phyloP scores from a whole-genome alignment of 345 rosid genomes.

The Aethionema arabicum region DNA sequence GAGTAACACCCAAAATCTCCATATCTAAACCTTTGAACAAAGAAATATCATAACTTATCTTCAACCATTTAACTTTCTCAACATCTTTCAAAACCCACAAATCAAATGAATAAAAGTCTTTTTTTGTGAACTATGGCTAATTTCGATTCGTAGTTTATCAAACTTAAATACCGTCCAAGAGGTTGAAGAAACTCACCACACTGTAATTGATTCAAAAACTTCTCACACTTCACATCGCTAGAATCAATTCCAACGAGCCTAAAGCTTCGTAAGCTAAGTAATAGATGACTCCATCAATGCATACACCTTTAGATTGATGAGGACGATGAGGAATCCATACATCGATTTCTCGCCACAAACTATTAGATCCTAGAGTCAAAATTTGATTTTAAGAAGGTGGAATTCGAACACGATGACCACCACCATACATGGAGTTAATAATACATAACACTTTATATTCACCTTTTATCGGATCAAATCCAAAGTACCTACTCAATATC shows the following conservation, averaged over 20 bases:
- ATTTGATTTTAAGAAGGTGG: neutral
- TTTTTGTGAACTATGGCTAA: neutral
- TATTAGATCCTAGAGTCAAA: neutral
- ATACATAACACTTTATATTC: too few relatives aligned
- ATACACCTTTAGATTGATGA: neutral
- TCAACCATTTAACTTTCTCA: neutral
- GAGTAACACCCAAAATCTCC: neutral
- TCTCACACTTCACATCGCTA: slow-evolving; percentile 9
- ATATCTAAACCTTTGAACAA: neutral
- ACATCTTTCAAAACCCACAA: slow-evolving; percentile 18
- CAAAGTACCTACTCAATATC: too few relatives aligned
- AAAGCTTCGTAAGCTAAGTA: neutral
- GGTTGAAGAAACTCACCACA: too few relatives aligned
- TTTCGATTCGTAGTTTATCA: slow-evolving; percentile 5
- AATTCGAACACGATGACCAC: neutral
- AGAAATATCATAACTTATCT: neutral
- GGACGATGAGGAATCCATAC: slow-evolving; percentile 7
- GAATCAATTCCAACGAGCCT: too few relatives aligned
- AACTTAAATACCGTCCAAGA: too few relatives aligned
- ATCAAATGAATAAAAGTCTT: neutral
- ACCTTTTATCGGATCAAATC: too few relatives aligned
- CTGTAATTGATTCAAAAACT: neutral
- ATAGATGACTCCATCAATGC: slow-evolving; percentile 6
- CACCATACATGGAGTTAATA: neutral
- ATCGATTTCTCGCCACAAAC: neutral